phyloP scores from a whole-genome alignment of 306 rosid species.

The Cucumis melo region DNA sequence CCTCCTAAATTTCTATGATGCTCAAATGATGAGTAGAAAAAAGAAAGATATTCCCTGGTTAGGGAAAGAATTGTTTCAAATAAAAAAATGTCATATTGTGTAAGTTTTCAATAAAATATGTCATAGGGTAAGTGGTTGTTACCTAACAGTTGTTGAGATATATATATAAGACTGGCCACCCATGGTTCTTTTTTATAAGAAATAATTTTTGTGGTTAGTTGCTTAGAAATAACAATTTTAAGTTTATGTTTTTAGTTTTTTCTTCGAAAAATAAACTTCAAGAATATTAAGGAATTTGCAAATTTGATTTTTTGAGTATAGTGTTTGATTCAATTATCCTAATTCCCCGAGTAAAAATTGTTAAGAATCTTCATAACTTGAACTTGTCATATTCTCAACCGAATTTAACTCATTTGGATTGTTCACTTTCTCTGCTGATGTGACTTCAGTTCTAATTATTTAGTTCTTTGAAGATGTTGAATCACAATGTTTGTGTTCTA shows the following conservation, averaged over 20 bases:
- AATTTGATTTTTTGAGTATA: neutral
- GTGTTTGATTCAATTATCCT: neutral
- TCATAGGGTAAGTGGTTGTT: neutral
- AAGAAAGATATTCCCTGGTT: neutral
- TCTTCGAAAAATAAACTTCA: neutral
- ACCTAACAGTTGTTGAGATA: neutral
- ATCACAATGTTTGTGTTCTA: neutral
- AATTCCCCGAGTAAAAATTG: neutral
- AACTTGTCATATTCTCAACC: neutral
- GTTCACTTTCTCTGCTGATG: neutral
- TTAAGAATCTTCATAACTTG: neutral
- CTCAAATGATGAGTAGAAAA: neutral
- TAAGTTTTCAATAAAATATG: neutral
- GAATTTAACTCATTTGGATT: neutral
- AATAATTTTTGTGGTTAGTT: neutral
- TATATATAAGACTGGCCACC: neutral
- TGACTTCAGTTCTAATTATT: neutral
- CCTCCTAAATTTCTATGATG: slow-evolving; percentile 9
- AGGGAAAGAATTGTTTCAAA: neutral
- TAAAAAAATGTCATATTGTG: neutral
- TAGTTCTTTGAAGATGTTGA: too few species aligned
- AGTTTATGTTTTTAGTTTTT: neutral
- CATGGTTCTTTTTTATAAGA: neutral
- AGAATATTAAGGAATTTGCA: neutral
- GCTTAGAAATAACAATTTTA: neutral